Base-by-base conservation (phyloP, 805 yeast genomes). In the Sugiyamaella mastotermitis region DNA sequence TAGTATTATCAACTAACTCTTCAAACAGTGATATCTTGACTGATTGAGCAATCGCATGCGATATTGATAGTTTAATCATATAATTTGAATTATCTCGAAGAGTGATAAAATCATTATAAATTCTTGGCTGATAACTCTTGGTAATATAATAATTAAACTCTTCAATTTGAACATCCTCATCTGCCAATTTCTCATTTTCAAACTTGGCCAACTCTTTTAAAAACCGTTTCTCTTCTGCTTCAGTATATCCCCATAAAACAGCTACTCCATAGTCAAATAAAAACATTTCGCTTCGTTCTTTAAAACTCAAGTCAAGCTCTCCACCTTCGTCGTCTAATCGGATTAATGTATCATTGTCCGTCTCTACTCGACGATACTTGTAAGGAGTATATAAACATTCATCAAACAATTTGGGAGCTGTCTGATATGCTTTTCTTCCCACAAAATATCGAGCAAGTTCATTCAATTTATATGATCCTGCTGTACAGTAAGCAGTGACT, bases 261-360 rank as follows among this genome's bases (percentile, higher is more conserved):
- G 86, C 78, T n/a, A 92, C 98, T 15, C 98, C 98, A 60, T 92
- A 92, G 53, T 88, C 96, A 64, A 92, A 92, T 5, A 92, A 67
- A 55, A 88, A 92, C 6, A 87, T 68, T 56, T 88, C 97, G 7
- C 80, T 80, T 20, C 74, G 71, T 19, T 53, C 57, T 42, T 75
- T 71, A 51, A 80, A 81, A 37, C 88, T 86, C 33, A 90, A 79
- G 51, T 86, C 90, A 36, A 90, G 84, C 49, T 87, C 95, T 22
- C 96, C 96, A 41, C 97, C 97, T 57, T 88, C 95, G 52, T 85
- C 95, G 43, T 86, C 95, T 26, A 90, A 62, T 45, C 94, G 62
- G 5, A 83, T 83, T 10, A 27, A 10, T 6, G 30, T 27, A 3
- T 18, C 18, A 8, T 17, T 26, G 21, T 47, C 52, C 33, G 48